phyloP scores from a whole-genome alignment of 2,329 filamentous ascomycete species.

The Epichloe gansuensis region DNA sequence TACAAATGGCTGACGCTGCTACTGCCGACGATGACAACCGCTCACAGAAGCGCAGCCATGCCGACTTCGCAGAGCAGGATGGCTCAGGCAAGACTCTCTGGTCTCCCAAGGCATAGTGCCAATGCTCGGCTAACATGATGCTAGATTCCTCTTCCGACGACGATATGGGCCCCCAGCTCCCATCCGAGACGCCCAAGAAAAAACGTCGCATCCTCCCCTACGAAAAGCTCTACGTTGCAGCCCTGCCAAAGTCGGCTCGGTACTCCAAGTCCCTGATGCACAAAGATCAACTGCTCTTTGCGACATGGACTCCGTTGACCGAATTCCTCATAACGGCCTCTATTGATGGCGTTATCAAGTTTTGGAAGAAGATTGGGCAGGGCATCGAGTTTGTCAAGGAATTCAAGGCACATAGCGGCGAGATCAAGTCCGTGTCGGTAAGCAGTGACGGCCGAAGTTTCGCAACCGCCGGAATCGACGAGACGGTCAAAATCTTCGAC shows the following conservation, averaged over 20 bases:
- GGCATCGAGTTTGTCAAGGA: constrained; percentile 98
- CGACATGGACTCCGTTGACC: constrained; percentile 77
- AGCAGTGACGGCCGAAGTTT: constrained; percentile 89
- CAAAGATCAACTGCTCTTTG: constrained; percentile 82
- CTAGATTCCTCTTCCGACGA: constrained; percentile 67
- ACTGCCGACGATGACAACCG: constrained; percentile 20
- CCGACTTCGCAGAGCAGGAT: constrained; percentile 38
- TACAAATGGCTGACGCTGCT: constrained; percentile 1
- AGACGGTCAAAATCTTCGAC: constrained; percentile 69
- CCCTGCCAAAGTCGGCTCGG: constrained; percentile 64
- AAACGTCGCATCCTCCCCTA: constrained; percentile 83
- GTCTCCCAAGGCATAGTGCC: not conserved
- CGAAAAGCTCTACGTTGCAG: constrained; percentile 88
- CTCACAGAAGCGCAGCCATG: constrained; percentile 38
- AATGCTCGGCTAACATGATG: constrained; percentile 4
- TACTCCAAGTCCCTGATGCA: constrained; percentile 99
- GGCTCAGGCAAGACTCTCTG: constrained; percentile 22
- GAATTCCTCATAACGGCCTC: constrained; percentile 95
- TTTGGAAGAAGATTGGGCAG: constrained; percentile 91
- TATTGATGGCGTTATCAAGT: constrained; percentile 91
- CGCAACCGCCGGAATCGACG: constrained; percentile 72
- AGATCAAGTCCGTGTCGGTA: constrained; percentile 70
- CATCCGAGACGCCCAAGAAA: constrained; percentile 72
- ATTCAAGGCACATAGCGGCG: constrained; percentile 79
- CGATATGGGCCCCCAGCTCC: constrained; percentile 86